A percentile compares a stretch with the other conserved stretches of the same genome.
Evolutionary conservation across 257 asterid genomes (phyloP).

Genomic region (Lavandula angustifolia): DNA sequence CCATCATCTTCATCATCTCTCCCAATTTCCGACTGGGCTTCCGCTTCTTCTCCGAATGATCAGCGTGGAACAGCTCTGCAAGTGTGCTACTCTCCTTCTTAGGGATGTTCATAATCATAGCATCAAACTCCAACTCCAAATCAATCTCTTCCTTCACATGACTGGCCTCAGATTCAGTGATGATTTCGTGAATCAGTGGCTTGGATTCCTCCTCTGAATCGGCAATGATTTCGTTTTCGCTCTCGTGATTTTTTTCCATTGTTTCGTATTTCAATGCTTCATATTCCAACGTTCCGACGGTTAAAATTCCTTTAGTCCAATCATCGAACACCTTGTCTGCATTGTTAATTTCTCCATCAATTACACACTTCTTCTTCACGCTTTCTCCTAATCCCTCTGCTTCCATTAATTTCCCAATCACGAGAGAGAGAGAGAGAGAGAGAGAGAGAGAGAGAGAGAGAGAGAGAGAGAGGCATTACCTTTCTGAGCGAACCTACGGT

Average conservation of each 20-base stretch:
- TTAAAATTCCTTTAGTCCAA: constrained; percentile 50
- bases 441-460: neutral
- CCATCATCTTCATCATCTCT: neutral
- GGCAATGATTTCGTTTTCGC: neutral
- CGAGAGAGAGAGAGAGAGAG: neutral
- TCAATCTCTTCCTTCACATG: neutral
- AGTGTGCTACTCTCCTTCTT: constrained; percentile 54
- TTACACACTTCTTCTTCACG: constrained; percentile 31
- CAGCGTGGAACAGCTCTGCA: constrained; percentile 62
- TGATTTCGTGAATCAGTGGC: constrained; percentile 27
- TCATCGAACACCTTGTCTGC: constrained; percentile 32
- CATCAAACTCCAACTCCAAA: neutral
- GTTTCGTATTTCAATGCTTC: constrained; percentile 22
- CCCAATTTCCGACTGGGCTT: neutral
- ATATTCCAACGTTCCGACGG: constrained; percentile 62
- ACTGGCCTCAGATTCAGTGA: too few species aligned
- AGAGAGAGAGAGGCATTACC: constrained; percentile 31
- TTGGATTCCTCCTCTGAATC: constrained; percentile 30
- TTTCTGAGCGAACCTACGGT: constrained; percentile 48
- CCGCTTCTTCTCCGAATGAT: constrained; percentile 19
- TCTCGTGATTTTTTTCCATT: neutral
- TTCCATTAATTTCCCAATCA: too few species aligned
- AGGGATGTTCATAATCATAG: neutral
- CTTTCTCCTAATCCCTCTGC: constrained; percentile 39
- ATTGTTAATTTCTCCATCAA: constrained; percentile 10